Percentiles rank a stretch among this genome's conserved stretches.
Conservation (phyloP, 2,329 filamentous ascomycete genomes). For the Chrysoporthe deuterocubensis region DNA sequence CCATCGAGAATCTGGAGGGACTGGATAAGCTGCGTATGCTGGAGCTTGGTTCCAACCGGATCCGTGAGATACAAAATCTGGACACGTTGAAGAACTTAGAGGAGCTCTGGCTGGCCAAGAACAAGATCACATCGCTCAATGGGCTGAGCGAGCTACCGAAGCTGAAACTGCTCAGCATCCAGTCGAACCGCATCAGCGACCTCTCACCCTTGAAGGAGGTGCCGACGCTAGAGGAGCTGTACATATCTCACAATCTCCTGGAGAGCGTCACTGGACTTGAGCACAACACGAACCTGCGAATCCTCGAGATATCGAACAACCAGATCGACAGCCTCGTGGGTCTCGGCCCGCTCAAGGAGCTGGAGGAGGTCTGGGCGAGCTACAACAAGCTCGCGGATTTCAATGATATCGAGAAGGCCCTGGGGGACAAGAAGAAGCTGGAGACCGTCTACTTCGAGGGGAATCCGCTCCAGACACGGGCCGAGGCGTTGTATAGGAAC, state of each 20-base stretch:
- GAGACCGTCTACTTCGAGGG: constrained; percentile 96
- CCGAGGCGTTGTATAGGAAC: constrained; percentile 88
- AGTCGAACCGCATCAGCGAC: constrained; percentile 87
- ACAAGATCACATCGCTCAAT: constrained; percentile 86
- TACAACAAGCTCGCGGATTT: constrained; percentile 85
- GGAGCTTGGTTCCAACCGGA: constrained; percentile 90
- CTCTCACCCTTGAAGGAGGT: constrained; percentile 77
- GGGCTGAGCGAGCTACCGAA: constrained; percentile 76
- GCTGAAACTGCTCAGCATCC: constrained; percentile 87
- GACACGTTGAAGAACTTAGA: constrained; percentile 78
- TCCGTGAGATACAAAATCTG: constrained; percentile 85
- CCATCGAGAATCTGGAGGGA: constrained; percentile 81
- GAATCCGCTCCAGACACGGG: constrained; percentile 81
- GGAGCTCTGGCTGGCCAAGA: constrained; percentile 93
- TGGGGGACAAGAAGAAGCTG: constrained; percentile 78
- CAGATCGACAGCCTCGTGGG: constrained; percentile 76
- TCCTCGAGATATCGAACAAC: constrained; percentile 91
- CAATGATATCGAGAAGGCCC: constrained; percentile 74
- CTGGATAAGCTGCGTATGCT: constrained; percentile 78
- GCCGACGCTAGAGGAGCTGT: constrained; percentile 83
- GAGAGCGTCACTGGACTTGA: constrained; percentile 76
- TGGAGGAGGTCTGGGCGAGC: constrained; percentile 95
- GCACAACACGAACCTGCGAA: constrained; percentile 67
- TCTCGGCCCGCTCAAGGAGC: constrained; percentile 66
- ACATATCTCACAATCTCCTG: constrained; percentile 94